These are phyloP conservation scores for Penicillium tannophilum DNA, from an alignment of 495 filamentous ascomycete species.

Conservation along the genomic window DNA sequence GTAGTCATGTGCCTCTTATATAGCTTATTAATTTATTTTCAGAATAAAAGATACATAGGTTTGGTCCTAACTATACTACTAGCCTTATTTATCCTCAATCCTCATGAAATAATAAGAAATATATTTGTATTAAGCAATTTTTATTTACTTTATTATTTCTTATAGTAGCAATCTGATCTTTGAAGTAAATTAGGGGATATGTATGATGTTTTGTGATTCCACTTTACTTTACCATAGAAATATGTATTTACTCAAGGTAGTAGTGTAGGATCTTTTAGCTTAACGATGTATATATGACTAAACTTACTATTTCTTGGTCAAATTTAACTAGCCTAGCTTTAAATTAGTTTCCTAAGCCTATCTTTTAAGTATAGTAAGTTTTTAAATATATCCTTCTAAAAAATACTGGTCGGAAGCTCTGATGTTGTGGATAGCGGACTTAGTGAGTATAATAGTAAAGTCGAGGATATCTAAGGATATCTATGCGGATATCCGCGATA, in stretches of 20 bases:
- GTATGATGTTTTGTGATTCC: no score
- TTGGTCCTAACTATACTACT: no score
- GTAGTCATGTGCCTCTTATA: not conserved
- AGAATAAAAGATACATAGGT: not conserved
- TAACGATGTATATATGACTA: conserved; percentile 12
- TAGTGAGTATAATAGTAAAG: not conserved
- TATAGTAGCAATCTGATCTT: conserved; percentile 4
- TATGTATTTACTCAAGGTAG: no score
- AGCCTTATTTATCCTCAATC: no score
- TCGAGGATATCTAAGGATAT: no score
- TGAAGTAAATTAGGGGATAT: no score
- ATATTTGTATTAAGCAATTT: not conserved
- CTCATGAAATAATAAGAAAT: conserved; percentile 2
- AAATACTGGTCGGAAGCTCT: not conserved
- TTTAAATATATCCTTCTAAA: conserved; percentile 20
- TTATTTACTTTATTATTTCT: conserved; percentile 3
- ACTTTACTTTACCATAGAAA: no score
- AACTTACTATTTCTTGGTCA: not conserved
- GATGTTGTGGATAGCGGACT: not conserved
- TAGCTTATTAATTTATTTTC: not conserved
- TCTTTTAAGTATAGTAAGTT: not conserved
- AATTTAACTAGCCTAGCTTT: no score
- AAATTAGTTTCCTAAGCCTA: no score
- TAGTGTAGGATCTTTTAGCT: not conserved
- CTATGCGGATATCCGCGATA: no score